Base-by-base conservation (phyloP, 345 rosid species). In the Gynandropsis gynandra region DNA sequence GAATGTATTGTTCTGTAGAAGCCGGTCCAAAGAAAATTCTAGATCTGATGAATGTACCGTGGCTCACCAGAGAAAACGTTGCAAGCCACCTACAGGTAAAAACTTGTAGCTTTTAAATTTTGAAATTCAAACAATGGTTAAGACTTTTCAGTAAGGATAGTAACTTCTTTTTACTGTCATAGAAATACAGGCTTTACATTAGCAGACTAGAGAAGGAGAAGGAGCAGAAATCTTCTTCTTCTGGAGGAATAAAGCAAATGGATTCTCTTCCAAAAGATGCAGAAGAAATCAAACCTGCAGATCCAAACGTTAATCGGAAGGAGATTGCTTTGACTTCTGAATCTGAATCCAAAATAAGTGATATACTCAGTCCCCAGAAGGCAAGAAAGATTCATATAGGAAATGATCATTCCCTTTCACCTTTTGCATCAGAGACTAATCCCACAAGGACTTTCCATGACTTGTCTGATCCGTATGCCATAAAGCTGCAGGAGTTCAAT, bases 1-100 rank as follows among this genome's bases (percentile, higher is more conserved):
- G 45, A 37, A 65, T 64, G 50, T 60, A 64, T 79, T 75, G 47
- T 77, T 72, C 76, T 79, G 72, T 82, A 90, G 98, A 80, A 76
- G 96, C 87, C 61, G 96, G 96, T 57, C 98, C 96, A 9, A 90
- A 87, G 79, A 87, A 81, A 75, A 90, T 90, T 54, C 83, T 87
- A 9, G 96, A 90, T 61, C 72, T 87, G 83, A 90, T 90, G 98
- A 84, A 87, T 61, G 92, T 90, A 39, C 87, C 92, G 10, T 82
- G 98, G 96, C 52, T 90, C 72, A 84, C 93, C 5, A 77, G 98
- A 49, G 98, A 90, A 74, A 90, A 90, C 42, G 89, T 90, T 32
- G 98, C 98, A 16, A 90, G 95, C 72, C 98, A 87, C 61, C 78
- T 90, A 39, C 98, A 90, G 85, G 98, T 90, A 76, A 44, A 56